These are phyloP conservation scores for Didymosphaeria variabile DNA, from an alignment of 2,329 filamentous ascomycete genomes.

Conservation along the genomic window DNA sequence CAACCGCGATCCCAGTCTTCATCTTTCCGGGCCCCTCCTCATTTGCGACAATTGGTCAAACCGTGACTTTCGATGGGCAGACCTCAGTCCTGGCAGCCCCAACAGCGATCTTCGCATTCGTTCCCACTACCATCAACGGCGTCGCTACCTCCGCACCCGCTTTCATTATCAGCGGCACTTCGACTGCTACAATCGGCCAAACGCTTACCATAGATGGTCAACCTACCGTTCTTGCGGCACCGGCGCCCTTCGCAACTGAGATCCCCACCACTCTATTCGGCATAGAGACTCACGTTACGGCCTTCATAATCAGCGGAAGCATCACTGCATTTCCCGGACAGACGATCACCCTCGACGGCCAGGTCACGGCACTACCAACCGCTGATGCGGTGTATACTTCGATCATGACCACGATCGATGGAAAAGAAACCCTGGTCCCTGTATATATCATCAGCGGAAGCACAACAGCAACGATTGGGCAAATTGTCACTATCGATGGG, in stretches of 20 bases:
- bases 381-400: slow-evolving; percentile 16
- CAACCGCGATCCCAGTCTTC: slow-evolving; percentile 16
- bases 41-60: slow-evolving; percentile 23
- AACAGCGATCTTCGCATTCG: slow-evolving; percentile 11
- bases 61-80: slow-evolving; percentile 16
- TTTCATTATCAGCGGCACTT: slow-evolving; percentile 23
- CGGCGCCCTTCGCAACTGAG: slow-evolving; percentile 15
- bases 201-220: slow-evolving; percentile 19
- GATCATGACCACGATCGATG: slow-evolving; percentile 19
- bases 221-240: slow-evolving; percentile 19
- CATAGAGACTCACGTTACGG: slow-evolving; percentile 14
- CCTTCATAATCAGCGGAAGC: slow-evolving; percentile 18
- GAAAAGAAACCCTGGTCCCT: slow-evolving; percentile 11
- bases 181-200: slow-evolving; percentile 26
- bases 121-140: slow-evolving; percentile 23
- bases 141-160: slow-evolving; percentile 21
- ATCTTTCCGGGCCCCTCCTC: slow-evolving; percentile 17
- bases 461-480: slow-evolving; percentile 19
- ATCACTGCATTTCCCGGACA: slow-evolving; percentile 22
- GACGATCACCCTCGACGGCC: slow-evolving; percentile 20
- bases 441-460: slow-evolving; percentile 22
- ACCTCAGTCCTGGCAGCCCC: slow-evolving; percentile 18
- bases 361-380: slow-evolving; percentile 15
- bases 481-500: slow-evolving; percentile 25
- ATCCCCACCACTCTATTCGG: slow-evolving; percentile 19